Evolutionary conservation across 352 stramenopile genomes (phyloP).

Genomic region (Pythium graminicola): DNA sequence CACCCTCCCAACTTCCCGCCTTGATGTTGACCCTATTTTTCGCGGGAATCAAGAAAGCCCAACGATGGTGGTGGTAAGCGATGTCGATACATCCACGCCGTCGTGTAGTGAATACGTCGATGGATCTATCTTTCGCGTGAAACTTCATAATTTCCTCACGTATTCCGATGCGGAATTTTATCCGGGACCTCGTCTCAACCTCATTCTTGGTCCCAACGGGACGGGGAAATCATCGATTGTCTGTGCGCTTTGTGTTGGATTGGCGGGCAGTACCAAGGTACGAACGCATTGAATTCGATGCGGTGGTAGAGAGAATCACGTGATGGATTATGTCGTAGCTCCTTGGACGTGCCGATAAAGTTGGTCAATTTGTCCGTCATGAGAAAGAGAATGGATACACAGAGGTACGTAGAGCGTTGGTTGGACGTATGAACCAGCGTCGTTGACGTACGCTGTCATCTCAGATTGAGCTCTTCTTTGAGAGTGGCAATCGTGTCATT

Average conservation of each 20-base stretch:
- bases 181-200: constrained; percentile 93
- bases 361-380: constrained; percentile 88
- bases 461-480: constrained; percentile 93
- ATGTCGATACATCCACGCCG: constrained; percentile 23
- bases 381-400: constrained; percentile 82
- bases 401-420: constrained; percentile 29
- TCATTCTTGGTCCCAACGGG: constrained; percentile 97
- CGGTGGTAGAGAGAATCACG: background rate
- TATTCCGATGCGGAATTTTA: constrained; percentile 88
- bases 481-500: constrained; percentile 73
- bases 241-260: constrained; percentile 95
- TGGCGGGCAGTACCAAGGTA: constrained; percentile 92
- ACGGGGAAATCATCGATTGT: constrained; percentile 94
- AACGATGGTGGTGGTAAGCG: constrained; percentile 2
- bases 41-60: constrained; percentile 30
- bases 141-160: constrained; percentile 93
- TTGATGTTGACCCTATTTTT: too few relatives aligned
- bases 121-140: constrained; percentile 85
- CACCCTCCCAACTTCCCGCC: too few relatives aligned
- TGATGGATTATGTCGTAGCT: constrained; percentile 29
- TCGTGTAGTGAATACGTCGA: constrained; percentile 75
- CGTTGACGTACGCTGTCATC: constrained; percentile 12
- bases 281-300: background rate
- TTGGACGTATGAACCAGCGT: background rate
- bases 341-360: constrained; percentile 92